Percentiles rank a stretch among this genome's conserved stretches.
phyloP scores from a whole-genome alignment of 805 yeast genomes.

The Candida alai region DNA sequence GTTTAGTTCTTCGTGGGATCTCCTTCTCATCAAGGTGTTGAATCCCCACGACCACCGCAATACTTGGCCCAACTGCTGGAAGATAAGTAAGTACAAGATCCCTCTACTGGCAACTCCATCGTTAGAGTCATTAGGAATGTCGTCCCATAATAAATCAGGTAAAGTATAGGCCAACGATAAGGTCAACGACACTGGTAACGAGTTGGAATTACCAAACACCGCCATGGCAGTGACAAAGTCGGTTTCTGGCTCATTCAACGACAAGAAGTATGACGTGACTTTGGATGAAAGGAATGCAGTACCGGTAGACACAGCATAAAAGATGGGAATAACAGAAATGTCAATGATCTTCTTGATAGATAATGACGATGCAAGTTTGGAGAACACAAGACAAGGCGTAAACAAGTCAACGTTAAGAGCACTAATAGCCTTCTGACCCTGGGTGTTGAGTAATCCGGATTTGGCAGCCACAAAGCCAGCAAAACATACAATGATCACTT shows the following conservation, averaged over 20 bases:
- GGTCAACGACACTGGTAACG: slow-evolving; percentile 88
- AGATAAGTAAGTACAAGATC: slow-evolving; percentile 64
- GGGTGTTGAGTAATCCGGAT: slow-evolving; percentile 61
- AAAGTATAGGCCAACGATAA: slow-evolving; percentile 72
- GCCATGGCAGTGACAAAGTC: slow-evolving; percentile 97
- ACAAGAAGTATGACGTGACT: slow-evolving; percentile 47
- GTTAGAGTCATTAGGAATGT: slow-evolving; percentile 58
- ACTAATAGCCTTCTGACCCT: slow-evolving; percentile 75
- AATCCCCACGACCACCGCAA: slow-evolving; percentile 88
- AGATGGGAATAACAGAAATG: slow-evolving; percentile 77
- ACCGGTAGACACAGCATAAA: slow-evolving; percentile 77
- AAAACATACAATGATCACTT: slow-evolving; percentile 81
- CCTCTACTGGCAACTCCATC: slow-evolving; percentile 78
- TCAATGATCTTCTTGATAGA: slow-evolving; percentile 76
- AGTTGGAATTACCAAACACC: slow-evolving; percentile 93
- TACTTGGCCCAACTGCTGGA: slow-evolving; percentile 81
- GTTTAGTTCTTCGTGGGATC: slow-evolving; percentile 36
- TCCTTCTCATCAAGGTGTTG: slow-evolving; percentile 59
- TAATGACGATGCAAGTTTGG: slow-evolving; percentile 65
- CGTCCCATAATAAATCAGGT: slow-evolving; percentile 75
- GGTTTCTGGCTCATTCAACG: slow-evolving; percentile 67
- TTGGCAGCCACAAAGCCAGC: slow-evolving; percentile 86
- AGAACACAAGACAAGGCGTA: slow-evolving; percentile 92
- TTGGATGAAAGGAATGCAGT: slow-evolving; percentile 66
- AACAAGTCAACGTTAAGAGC: slow-evolving; percentile 83